These are phyloP conservation scores for Halenospora varia DNA, from an alignment of 495 filamentous ascomycete genomes.

Conservation along the genomic window DNA sequence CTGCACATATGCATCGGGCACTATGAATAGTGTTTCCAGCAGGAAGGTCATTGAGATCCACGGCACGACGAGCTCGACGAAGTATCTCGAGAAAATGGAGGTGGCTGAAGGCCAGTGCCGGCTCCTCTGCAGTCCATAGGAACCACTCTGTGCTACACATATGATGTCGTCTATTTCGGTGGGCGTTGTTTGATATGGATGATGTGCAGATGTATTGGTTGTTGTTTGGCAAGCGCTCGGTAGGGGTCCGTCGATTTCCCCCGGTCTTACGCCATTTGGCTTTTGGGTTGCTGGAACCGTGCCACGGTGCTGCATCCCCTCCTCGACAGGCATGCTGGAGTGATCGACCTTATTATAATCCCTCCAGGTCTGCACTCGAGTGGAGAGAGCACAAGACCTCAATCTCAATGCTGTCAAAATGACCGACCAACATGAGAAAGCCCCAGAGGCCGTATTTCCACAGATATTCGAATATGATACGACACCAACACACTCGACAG, in stretches of 20 bases:
- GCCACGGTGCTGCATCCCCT: background rate
- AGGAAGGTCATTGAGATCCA: too few relatives aligned
- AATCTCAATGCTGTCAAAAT: constrained; percentile 7
- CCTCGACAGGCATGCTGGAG: background rate
- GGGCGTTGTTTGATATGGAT: background rate
- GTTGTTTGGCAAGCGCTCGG: background rate
- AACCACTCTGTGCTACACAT: too few relatives aligned
- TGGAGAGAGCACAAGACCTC: background rate
- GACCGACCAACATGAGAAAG: constrained; percentile 33
- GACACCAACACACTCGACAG: background rate
- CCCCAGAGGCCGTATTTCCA: constrained; percentile 25
- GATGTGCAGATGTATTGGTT: background rate
- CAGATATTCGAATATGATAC: constrained; percentile 20
- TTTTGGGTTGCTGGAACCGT: background rate
- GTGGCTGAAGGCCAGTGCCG: background rate
- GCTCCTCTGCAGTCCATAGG: too few relatives aligned
- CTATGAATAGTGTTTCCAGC: too few relatives aligned
- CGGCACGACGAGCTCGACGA: background rate
- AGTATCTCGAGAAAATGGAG: background rate
- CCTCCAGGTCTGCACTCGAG: background rate
- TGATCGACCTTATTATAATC: constrained; percentile 1
- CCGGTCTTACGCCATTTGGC: background rate
- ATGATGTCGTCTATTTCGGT: background rate
- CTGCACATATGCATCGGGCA: too few relatives aligned
- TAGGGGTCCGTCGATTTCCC: background rate